Base-by-base conservation (phyloP, 2,329 filamentous ascomycete species). In the Cadophora sp. region DNA sequence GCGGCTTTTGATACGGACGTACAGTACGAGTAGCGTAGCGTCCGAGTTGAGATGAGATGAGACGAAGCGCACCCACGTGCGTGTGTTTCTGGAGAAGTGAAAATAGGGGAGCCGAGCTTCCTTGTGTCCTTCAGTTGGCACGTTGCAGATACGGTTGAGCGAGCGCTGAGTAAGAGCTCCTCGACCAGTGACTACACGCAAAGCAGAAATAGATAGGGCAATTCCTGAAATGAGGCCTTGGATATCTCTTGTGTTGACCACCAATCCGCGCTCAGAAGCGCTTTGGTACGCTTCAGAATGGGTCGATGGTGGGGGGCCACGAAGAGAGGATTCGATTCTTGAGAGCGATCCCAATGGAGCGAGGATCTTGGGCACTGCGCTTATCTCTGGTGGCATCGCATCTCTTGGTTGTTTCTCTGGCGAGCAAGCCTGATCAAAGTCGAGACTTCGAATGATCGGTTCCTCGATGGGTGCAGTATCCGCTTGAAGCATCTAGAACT, bases 281-380 rank as follows among this genome's bases (percentile, higher is more conserved):
- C 55, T 58, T 41, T 41, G 55, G 55, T 41, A 58, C 55, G 36
- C 36, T 41, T 58, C 55, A 43, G 33, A 18, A 53, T 53, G 50
- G 50, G 50, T 33, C 50, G 24, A 33, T 27, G 27, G 50, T 53
- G 50, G 50, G 50, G 50, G 50, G 48, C 50, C 50, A 33, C 14
- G 24, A 53, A 53, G 50, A 53, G 30, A 33, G 50, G 3, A 53
- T 18, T n/a, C 24, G 3, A 53, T 53, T 53, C 36, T 58, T 22
- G 33, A 27, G 14, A 27, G n/a, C 20, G 33, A 27, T 39, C 9
- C 18, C 20, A 41, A 41, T 39, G 20, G 33, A n/a, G n/a, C n/a
- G n/a, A 24, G 22, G 20, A 14, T 24, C n/a, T 58, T 58, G 55
- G 36, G n/a, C 53, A 36, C 30, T 55, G 51, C 18, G 53, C 53